These are phyloP conservation scores for Helotiales sp. DNA, from an alignment of 2,329 filamentous ascomycete species.

Conservation along the genomic window DNA sequence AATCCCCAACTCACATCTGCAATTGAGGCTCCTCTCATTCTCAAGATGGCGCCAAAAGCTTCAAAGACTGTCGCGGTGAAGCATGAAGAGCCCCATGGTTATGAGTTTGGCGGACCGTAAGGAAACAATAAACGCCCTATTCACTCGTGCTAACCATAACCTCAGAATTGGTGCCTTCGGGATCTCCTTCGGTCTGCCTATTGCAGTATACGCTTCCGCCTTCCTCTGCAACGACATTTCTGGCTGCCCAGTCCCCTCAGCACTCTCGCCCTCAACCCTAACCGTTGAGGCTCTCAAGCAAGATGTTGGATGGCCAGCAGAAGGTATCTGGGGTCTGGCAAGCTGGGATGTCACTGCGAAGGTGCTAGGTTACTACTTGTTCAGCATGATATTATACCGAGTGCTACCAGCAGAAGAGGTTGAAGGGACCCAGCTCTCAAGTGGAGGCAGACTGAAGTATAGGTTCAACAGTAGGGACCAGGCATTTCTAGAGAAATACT, in stretches of 20 bases:
- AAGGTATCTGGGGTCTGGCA: constrained; percentile 69
- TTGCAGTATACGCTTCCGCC: constrained; percentile 75
- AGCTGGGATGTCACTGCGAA: constrained; percentile 70
- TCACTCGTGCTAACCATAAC: constrained; percentile 10
- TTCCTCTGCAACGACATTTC: constrained; percentile 92
- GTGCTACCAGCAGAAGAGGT: constrained; percentile 73
- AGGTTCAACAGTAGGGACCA: constrained; percentile 67
- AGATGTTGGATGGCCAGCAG: constrained; percentile 77
- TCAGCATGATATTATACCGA: constrained; percentile 73
- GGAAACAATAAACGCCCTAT: constrained; percentile 12
- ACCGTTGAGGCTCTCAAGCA: constrained; percentile 71
- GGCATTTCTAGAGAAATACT: not conserved
- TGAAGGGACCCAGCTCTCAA: constrained; percentile 68
- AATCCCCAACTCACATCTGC: not conserved
- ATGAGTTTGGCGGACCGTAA: constrained; percentile 38
- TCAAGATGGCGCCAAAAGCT: constrained; percentile 28
- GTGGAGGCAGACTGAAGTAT: constrained; percentile 77
- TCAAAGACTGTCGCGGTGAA: constrained; percentile 23
- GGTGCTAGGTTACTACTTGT: constrained; percentile 73
- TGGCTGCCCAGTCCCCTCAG: constrained; percentile 83
- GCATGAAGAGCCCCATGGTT: constrained; percentile 31
- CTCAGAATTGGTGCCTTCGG: constrained; percentile 70
- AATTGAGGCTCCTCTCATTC: constrained; percentile 8
- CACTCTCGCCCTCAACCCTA: constrained; percentile 71
- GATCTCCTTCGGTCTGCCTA: constrained; percentile 78